phyloP scores from a whole-genome alignment of 176 grass and related monocot genomes.

The bread wheat (Triticum aestivum) region IWGSC_CS_RefSeq_v2.1 NC_057794.1:20154749-20155248 shows the following conservation, averaged over 20 bases:
- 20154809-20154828: background rate
- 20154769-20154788: background rate
- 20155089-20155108: too few species aligned
- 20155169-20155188: background rate
- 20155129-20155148: too few species aligned
- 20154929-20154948: background rate
- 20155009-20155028: too few species aligned
- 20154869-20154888: background rate
- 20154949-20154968: constrained; percentile 1
- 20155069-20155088: too few species aligned
- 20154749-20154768: background rate
- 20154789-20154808: background rate
- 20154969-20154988: background rate
- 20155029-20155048: too few species aligned
- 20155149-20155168: too few species aligned
- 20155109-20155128: too few species aligned
- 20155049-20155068: too few species aligned
- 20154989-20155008: too few species aligned
- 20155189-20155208: background rate
- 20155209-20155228: background rate
- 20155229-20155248: background rate
- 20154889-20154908: background rate
- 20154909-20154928: background rate
- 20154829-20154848: background rate
- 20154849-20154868: constrained; percentile 1